phyloP scores from a whole-genome alignment of 805 yeast species.

The Sungouiozyma intestinalis region DNA sequence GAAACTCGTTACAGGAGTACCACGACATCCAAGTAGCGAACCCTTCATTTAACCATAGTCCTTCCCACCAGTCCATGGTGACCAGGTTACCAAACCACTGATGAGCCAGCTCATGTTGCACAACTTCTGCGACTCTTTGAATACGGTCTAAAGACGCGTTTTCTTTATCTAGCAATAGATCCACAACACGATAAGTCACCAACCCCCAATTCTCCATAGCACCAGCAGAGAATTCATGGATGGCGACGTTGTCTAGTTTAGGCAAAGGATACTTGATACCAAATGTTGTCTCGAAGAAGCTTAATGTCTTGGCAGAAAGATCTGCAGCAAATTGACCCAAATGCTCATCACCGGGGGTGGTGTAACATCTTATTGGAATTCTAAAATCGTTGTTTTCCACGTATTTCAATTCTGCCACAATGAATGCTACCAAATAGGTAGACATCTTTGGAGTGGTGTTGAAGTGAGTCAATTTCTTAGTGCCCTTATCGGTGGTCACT shows the following conservation, averaged over 20 bases:
- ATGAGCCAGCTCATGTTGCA: constrained; percentile 82
- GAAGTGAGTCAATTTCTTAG: constrained; percentile 46
- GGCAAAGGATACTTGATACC: constrained; percentile 73
- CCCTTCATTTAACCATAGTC: constrained; percentile 81
- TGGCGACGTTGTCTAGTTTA: constrained; percentile 72
- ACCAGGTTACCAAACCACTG: constrained; percentile 90
- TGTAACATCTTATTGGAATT: constrained; percentile 70
- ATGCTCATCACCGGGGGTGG: constrained; percentile 66
- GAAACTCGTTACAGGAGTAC: constrained; percentile 66
- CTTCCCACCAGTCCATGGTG: constrained; percentile 91
- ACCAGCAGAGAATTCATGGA: constrained; percentile 76
- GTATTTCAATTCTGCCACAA: constrained; percentile 69
- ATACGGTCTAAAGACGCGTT: constrained; percentile 53
- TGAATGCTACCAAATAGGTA: constrained; percentile 76
- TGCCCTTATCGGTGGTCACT: constrained; percentile 29
- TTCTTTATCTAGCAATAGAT: constrained; percentile 60
- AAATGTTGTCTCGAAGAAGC: constrained; percentile 60
- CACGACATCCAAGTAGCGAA: constrained; percentile 90
- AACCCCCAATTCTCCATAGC: constrained; percentile 87
- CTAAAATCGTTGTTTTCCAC: constrained; percentile 56
- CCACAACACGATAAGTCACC: constrained; percentile 70
- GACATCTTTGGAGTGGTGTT: constrained; percentile 76
- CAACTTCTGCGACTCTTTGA: constrained; percentile 75
- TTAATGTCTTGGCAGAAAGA: constrained; percentile 63
- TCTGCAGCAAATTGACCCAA: constrained; percentile 67